phyloP scores from a whole-genome alignment of 1,284 basidiomycete species.

The Porogramme epimiltina region DNA sequence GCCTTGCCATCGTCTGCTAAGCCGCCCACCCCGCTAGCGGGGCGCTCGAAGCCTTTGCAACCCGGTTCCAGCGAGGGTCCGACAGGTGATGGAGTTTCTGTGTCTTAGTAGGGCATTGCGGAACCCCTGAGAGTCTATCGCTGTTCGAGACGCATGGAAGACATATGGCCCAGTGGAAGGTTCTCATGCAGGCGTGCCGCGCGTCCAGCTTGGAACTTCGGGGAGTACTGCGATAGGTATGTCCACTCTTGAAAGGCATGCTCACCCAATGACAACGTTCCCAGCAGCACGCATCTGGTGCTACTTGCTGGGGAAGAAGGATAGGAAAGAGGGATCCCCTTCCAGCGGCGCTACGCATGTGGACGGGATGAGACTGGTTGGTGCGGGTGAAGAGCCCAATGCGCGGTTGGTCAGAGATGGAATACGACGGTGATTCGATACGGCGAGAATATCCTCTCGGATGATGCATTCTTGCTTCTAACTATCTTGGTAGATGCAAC shows the following conservation, averaged over 20 bases:
- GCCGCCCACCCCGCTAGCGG: neutral
- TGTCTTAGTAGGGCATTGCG: constrained; percentile 23
- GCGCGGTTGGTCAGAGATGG: constrained; percentile 21
- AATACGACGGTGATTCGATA: constrained; percentile 2
- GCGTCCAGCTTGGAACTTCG: constrained; percentile 30
- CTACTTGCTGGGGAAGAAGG: constrained; percentile 18
- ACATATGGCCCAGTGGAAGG: constrained; percentile 29
- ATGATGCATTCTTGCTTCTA: neutral
- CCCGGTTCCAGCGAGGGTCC: neutral
- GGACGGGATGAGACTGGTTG: constrained; percentile 18
- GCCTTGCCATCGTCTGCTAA: neutral
- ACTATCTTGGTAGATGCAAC: neutral
- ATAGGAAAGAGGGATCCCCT: constrained; percentile 10
- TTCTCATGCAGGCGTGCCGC: constrained; percentile 29
- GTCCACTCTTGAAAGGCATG: neutral
- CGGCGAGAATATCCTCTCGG: neutral
- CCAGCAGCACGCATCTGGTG: constrained; percentile 16
- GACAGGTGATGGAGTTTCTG: constrained; percentile 24
- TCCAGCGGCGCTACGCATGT: constrained; percentile 16
- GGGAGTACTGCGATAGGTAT: constrained; percentile 21
- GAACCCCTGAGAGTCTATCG: constrained; percentile 16
- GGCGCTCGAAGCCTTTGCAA: constrained; percentile 1
- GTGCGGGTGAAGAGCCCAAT: constrained; percentile 22
- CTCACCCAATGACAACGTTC: neutral
- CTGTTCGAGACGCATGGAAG: constrained; percentile 31